Base-by-base conservation (phyloP, 345 rosid species). In the Geranium rotundifolium region DNA sequence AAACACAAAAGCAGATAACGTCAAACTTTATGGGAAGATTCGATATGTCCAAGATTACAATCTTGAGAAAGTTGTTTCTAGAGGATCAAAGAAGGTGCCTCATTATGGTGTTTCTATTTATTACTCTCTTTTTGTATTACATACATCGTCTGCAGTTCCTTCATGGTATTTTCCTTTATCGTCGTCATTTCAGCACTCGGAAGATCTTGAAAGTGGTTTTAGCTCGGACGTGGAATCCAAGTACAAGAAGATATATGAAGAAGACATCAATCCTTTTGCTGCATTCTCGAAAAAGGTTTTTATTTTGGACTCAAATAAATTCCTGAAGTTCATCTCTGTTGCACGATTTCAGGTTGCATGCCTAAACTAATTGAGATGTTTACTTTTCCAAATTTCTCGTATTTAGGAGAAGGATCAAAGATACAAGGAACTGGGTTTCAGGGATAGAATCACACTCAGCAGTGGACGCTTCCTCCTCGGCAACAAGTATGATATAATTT, bases 211-310 rank as follows among this genome's bases (percentile, higher is more conserved):
- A 82, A 78, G 95, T 74, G 99, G 99, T 23, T 88, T 93, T 73
- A 73, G 76, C 71, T 93, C 97, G 16, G 97, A 93, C 80, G 82
- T 88, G 18, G 99, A 93, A 76, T 93, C 97, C 19, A 90, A 90
- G 81, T 90, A 90, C 90, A 90, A 90, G 82, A 93, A 93, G 82
- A 90, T 93, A 67, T 93, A 93, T 29, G 97, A 90, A 70, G 97
- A 93, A 71, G 99, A 86, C 74, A 90, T 93, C 62, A 93, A 93
- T 80, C 97, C 99, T 23, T 93, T 93, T 73, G 97, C 97, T 19
- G 99, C 99, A 57, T 93, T 90, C 81, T 93, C 99, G 17, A 90
- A 83, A 75, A 93, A 88, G 97, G 97, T 71, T 60, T 49, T 29
- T 17, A 52, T 66, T 17, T 3, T 54, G 4, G 57, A 16, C 57